These are phyloP conservation scores for Eucommia ulmoides DNA, from an alignment of 257 asterid genomes.

Conservation along the genomic window DNA sequence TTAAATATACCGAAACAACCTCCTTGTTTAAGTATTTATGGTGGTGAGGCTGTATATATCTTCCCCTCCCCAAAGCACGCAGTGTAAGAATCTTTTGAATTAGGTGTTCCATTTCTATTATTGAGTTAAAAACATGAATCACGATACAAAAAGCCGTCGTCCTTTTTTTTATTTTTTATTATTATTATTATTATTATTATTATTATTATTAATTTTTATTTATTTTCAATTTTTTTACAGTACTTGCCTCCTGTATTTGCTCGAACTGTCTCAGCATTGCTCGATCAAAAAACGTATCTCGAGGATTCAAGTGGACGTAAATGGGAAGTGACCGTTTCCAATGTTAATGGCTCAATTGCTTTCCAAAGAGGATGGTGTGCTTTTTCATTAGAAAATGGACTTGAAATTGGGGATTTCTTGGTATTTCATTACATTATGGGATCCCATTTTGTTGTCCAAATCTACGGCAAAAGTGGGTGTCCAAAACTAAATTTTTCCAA, in stretches of 20 bases:
- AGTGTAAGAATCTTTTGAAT: too few species aligned
- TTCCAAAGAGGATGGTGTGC: conserved; percentile 47
- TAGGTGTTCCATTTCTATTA: too few species aligned
- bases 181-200: too few species aligned
- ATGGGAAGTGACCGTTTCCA: conserved; percentile 32
- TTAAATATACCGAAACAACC: too few species aligned
- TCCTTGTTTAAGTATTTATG: too few species aligned
- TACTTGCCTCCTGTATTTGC: conserved; percentile 49
- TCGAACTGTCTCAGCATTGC: conserved; percentile 17
- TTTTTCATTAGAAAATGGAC: conserved; percentile 29
- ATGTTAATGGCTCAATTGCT: conserved; percentile 21
- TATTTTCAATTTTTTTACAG: conserved; percentile 24
- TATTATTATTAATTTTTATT: too few species aligned
- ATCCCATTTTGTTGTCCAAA: conserved; percentile 34
- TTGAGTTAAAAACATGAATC: too few species aligned
- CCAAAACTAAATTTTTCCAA: conserved; percentile 17
- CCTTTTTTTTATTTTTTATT: too few species aligned
- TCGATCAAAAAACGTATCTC: conserved; percentile 22
- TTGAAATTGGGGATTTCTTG: conserved; percentile 31
- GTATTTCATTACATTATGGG: conserved; percentile 20
- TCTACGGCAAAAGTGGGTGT: conserved; percentile 28
- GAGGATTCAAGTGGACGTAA: conserved; percentile 37
- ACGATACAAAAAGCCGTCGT: too few species aligned
- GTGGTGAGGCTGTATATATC: too few species aligned
- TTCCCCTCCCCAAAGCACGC: too few species aligned